phyloP scores from a whole-genome alignment of 2,329 filamentous ascomycete species.

The Alternaria brassicae region DNA sequence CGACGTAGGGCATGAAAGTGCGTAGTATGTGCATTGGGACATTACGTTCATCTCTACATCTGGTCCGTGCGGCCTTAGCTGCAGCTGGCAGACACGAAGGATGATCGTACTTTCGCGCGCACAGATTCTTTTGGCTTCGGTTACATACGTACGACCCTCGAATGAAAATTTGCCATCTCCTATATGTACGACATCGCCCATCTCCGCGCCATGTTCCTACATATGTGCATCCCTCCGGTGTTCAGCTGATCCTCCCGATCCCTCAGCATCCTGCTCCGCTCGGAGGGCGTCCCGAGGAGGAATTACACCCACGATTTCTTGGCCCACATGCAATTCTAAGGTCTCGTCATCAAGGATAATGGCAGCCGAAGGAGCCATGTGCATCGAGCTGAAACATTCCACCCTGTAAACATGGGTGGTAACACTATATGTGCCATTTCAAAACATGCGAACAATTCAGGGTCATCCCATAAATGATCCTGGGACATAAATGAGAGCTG shows the following conservation, averaged over 20 bases:
- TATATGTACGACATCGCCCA: slow-evolving; percentile 8
- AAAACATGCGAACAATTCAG: neutral
- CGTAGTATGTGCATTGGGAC: neutral
- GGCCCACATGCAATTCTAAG: neutral
- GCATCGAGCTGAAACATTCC: slow-evolving; percentile 8
- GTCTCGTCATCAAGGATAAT: neutral
- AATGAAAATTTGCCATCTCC: slow-evolving; percentile 2
- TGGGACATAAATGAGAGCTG: neutral
- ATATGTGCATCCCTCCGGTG: slow-evolving; percentile 7
- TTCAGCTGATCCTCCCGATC: slow-evolving; percentile 1
- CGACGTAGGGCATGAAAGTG: neutral
- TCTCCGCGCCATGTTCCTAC: slow-evolving; percentile 11
- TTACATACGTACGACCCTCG: slow-evolving; percentile 5
- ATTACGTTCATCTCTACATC: neutral
- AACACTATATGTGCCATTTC: slow-evolving; percentile 7
- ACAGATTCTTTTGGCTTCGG: slow-evolving; percentile 1
- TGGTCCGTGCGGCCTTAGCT: slow-evolving; percentile 3
- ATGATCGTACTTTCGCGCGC: slow-evolving; percentile 2
- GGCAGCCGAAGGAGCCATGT: neutral
- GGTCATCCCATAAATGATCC: neutral
- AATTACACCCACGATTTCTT: neutral
- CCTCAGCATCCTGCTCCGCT: neutral
- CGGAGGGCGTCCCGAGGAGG: neutral
- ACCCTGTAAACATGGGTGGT: slow-evolving; percentile 8
- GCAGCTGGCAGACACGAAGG: neutral